Conservation (phyloP, 805 yeast species). For the Sugiyamaella marilandica region DNA sequence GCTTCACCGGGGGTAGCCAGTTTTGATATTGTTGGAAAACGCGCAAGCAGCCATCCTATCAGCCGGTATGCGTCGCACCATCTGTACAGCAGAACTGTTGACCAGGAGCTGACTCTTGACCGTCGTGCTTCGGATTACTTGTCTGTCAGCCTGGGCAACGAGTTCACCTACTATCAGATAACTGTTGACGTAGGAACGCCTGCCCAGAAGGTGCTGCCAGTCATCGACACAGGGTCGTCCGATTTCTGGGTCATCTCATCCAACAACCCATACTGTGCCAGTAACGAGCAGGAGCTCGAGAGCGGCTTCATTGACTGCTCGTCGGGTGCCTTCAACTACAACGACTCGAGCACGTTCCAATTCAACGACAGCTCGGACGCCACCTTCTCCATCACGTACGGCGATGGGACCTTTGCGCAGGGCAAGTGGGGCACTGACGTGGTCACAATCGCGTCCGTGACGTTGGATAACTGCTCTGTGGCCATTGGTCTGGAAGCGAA, state of each 20-base stretch:
- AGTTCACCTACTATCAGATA: conserved; percentile 28
- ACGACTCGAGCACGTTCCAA: conserved; percentile 28
- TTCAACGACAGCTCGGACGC: conserved; percentile 15
- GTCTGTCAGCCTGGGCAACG: conserved; percentile 23
- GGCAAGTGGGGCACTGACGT: conserved; percentile 61
- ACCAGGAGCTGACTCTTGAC: neutral
- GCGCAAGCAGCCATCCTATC: conserved; percentile 15
- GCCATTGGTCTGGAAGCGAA: conserved; percentile 69
- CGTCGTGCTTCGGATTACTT: conserved; percentile 10
- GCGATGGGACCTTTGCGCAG: conserved; percentile 45
- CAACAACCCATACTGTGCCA: conserved; percentile 41
- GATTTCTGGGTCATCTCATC: conserved; percentile 61
- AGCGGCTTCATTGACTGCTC: conserved; percentile 34
- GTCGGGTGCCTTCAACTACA: conserved; percentile 29
- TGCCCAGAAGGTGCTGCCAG: conserved; percentile 46
- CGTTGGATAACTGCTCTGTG: conserved; percentile 52
- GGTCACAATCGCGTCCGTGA: conserved; percentile 46
- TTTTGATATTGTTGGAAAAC: conserved; percentile 14
- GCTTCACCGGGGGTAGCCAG: conserved; percentile 12
- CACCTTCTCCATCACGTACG: conserved; percentile 28
- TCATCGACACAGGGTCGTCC: conserved; percentile 72
- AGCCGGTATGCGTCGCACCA: conserved; percentile 11
- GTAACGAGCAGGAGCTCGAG: conserved; percentile 40
- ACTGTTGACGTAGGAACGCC: conserved; percentile 50
- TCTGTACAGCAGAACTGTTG: neutral